Base-by-base conservation (phyloP, 176 grass and related monocot genomes). In the Canna indica region DNA sequence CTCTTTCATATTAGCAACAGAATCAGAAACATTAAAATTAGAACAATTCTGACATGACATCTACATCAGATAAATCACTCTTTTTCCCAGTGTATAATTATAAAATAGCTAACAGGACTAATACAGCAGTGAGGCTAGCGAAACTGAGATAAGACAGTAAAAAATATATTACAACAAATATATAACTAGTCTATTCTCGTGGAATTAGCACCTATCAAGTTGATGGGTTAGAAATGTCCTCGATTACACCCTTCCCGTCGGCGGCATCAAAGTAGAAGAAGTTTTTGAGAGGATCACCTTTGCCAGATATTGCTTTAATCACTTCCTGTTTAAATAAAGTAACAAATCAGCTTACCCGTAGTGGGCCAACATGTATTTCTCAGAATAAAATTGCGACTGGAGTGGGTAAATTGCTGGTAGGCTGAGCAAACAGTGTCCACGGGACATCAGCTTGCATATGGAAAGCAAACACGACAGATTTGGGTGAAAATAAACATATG, bases 251-350 rank as follows among this genome's bases (percentile, higher is more conserved):
- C 85, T 84, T 99, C 50, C 95, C 95, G 12, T 99, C 95, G 41
- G 73, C 75, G 1, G 61, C 47, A 22, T 94, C 80, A 6, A 81
- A 90, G 74, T 94, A 99, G 68, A 94, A 99, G 73, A 90, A 99
- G 75, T 99, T 99, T 75, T 99, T 99, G 15, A 99, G 56, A 1
- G 94, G 84, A 62, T 90, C 86, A 28, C 89, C 94, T 68, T 99
- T 99, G 14, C 82, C 83, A 31, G 95, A 99, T 80, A 99, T 93
- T 46, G 77, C 88, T 76, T 93, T 99, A 30, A 93, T 93, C 75
- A 90, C 86, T 64, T 99, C 94, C 94, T 99, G 59, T 67, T 71
- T 60, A 32, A 47, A 52, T 20, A 67, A 70, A 63, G 18, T 78
- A 47, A 17, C 31, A 47, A 47, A 11, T 83, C 28, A 86, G 45